Conservation (phyloP, 1,284 basidiomycete species). For the Boletus sp. region DNA sequence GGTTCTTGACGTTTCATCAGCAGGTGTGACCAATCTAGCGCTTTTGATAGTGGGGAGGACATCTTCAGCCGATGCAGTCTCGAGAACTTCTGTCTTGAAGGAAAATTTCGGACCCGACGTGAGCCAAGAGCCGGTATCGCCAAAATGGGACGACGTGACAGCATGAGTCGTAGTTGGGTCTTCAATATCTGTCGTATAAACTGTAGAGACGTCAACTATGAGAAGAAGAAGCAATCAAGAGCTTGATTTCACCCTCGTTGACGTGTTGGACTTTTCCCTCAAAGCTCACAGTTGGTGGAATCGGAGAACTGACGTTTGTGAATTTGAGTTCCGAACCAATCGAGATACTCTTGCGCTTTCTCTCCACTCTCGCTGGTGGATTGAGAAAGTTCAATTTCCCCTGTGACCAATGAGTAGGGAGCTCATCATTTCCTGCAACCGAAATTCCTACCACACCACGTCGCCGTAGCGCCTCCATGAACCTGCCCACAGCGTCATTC, state of each 20-base stretch:
- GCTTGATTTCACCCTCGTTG: conserved; percentile 22
- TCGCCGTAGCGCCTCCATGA: conserved; percentile 38
- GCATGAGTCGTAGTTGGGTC: conserved; percentile 10
- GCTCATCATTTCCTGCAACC: neutral
- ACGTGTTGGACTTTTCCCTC: conserved; percentile 34
- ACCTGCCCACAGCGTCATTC: conserved; percentile 33
- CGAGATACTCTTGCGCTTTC: conserved; percentile 23
- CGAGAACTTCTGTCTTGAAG: neutral
- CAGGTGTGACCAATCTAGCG: neutral
- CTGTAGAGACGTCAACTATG: conserved; percentile 11
- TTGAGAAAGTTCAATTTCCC: conserved; percentile 31
- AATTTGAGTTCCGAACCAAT: conserved; percentile 31
- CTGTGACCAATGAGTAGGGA: conserved; percentile 15
- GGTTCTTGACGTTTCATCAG: neutral
- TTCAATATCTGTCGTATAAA: conserved; percentile 29
- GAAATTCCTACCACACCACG: conserved; percentile 41
- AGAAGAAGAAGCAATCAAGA: neutral
- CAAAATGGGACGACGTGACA: neutral
- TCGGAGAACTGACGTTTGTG: conserved; percentile 20
- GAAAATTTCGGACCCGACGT: neutral
- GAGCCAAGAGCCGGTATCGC: neutral
- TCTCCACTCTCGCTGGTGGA: conserved; percentile 12
- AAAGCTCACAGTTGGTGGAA: conserved; percentile 25
- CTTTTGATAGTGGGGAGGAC: neutral
- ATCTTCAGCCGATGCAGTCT: neutral